phyloP scores from a whole-genome alignment of 345 rosid species.

The Salix udensis region DNA sequence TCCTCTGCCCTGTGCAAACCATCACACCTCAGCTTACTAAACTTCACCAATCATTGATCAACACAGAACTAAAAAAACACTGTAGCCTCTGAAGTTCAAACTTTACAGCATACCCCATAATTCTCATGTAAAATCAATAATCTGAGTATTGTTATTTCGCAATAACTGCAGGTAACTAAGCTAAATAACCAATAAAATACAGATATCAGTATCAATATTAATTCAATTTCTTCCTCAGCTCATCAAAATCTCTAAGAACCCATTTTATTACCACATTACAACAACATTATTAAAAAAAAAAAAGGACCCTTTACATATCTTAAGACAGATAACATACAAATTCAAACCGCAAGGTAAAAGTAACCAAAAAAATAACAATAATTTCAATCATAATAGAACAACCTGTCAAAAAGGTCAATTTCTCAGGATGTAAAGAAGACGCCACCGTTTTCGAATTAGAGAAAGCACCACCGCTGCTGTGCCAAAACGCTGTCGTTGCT shows the following conservation, averaged over 20 bases:
- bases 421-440: conserved; percentile 16
- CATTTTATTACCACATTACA: not conserved
- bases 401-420: conserved; percentile 45
- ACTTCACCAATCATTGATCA: not conserved
- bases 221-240: not conserved
- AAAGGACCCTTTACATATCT: not conserved
- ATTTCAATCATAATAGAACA: not conserved
- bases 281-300: not conserved
- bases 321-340: not conserved
- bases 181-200: not conserved
- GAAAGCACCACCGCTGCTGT: not conserved
- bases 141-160: not conserved
- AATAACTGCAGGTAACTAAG: not conserved
- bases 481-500: conserved; percentile 9
- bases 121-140: not conserved
- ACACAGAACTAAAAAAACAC: not conserved
- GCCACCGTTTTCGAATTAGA: conserved; percentile 5
- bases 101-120: not conserved
- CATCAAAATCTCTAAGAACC: not conserved
- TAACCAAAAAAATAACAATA: not conserved
- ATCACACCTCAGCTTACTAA: not conserved
- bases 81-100: not conserved
- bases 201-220: not conserved
- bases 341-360: not conserved
- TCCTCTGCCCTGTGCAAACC: conserved; percentile 64